Conservation (phyloP, 106 monocot species). For the Alisma plantagoaquatica region DNA sequence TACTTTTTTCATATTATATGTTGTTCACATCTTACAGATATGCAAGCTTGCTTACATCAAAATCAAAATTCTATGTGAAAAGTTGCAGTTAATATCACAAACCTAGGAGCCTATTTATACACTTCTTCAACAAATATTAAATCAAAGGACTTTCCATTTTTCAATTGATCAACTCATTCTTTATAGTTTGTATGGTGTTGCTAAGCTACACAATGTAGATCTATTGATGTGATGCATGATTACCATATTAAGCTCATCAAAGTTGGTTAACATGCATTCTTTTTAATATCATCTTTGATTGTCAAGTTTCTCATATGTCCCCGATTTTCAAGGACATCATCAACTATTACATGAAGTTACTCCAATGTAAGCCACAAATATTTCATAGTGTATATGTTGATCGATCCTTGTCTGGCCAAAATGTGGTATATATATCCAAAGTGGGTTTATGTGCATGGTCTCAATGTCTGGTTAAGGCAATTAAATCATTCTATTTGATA, state of each 20-base stretch:
- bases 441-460: too few species aligned
- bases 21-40: conserved; percentile 11
- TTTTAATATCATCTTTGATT: neutral
- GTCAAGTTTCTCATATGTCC: conserved; percentile 67
- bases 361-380: conserved; percentile 89
- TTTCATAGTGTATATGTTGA: conserved; percentile 88
- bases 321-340: conserved; percentile 95
- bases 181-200: conserved; percentile 88
- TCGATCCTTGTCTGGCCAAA: conserved; percentile 48
- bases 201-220: conserved; percentile 39
- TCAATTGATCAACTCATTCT: conserved; percentile 95
- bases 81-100: conserved; percentile 60
- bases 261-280: neutral
- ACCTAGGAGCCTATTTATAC: conserved; percentile 56
- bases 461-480: too few species aligned
- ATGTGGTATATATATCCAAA: conserved; percentile 44
- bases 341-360: conserved; percentile 78
- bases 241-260: too few species aligned
- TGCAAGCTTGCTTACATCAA: conserved; percentile 71
- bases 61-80: conserved; percentile 87
- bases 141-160: conserved; percentile 53
- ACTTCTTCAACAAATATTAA: conserved; percentile 81
- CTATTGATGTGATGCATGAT: neutral
- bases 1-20: too few species aligned
- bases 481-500: neutral